phyloP scores from a whole-genome alignment of 305 asterid species.

The Euphrasia arctica region DNA sequence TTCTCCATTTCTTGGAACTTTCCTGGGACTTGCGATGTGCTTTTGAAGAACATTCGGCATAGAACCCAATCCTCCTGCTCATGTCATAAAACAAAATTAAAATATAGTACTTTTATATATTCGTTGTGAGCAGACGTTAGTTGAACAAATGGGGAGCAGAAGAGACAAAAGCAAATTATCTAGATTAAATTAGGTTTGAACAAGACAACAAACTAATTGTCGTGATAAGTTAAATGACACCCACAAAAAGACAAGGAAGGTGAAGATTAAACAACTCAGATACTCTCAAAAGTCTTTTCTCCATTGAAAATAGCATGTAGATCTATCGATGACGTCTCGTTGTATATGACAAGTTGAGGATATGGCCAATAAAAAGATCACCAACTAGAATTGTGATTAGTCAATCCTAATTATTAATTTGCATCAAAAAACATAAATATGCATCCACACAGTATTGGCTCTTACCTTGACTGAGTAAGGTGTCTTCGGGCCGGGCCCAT shows the following conservation, averaged over 20 bases:
- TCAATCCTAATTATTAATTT: conserved; percentile 24
- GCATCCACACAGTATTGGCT: not conserved
- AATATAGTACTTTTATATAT: not conserved
- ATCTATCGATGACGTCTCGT: conserved; percentile 31
- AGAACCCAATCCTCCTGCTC: conserved; percentile 76
- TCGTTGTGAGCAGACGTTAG: conserved; percentile 6
- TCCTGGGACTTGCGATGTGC: conserved; percentile 28
- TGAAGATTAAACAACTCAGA: conserved; percentile 23
- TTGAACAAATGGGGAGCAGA: conserved; percentile 27
- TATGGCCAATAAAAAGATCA: conserved; percentile 20
- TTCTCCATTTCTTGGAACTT: conserved; percentile 29
- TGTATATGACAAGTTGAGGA: conserved; percentile 33
- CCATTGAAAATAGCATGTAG: conserved; percentile 39
- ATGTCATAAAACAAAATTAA: not conserved
- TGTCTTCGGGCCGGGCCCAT: conserved; percentile 32
- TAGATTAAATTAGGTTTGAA: conserved; percentile 15
- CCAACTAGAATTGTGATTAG: conserved; percentile 26
- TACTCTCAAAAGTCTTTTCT: conserved; percentile 35
- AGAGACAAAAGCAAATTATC: conserved; percentile 25
- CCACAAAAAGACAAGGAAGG: conserved; percentile 10
- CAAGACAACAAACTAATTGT: conserved; percentile 32
- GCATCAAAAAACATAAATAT: not conserved
- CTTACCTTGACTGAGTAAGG: conserved; percentile 29
- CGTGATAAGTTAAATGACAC: conserved; percentile 21
- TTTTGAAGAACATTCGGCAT: conserved; percentile 74